Conservation (phyloP, 2,329 filamentous ascomycete species). For the Neonectria hederae region DNA sequence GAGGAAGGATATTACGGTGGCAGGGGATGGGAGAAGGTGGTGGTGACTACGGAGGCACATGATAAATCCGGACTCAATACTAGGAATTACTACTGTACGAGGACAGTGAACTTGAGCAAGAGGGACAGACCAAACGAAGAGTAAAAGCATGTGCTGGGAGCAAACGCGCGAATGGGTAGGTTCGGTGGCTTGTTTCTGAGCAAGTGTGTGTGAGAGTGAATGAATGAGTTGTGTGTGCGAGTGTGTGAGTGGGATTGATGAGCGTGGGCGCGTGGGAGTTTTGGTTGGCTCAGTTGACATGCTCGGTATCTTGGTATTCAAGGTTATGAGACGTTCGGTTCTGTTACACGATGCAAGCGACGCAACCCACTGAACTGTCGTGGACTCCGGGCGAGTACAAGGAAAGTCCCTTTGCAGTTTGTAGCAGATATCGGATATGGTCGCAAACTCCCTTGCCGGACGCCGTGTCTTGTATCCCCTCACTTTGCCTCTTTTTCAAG, state of each 20-base stretch:
- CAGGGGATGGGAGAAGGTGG: slow-evolving; percentile 27
- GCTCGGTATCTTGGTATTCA: background rate
- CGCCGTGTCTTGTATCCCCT: background rate
- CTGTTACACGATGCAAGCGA: background rate
- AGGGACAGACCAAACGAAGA: background rate
- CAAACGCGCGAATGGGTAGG: background rate
- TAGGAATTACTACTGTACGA: too few species aligned
- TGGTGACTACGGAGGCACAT: slow-evolving; percentile 29
- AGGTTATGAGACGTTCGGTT: background rate
- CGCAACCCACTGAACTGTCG: background rate
- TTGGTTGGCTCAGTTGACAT: background rate
- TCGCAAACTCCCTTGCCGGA: background rate
- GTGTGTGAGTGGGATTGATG: background rate
- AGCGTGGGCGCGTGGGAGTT: background rate
- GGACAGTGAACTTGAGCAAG: too few species aligned
- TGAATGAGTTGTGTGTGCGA: background rate
- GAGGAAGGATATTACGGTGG: slow-evolving; percentile 38
- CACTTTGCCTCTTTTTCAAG: background rate
- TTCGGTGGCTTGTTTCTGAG: background rate
- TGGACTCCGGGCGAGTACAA: too few species aligned
- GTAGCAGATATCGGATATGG: background rate
- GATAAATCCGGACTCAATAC: too few species aligned
- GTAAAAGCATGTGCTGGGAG: background rate
- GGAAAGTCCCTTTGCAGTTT: background rate
- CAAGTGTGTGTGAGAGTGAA: background rate